These are phyloP conservation scores for Lachnellula occidentalis DNA, from an alignment of 2,329 filamentous ascomycete species.

Conservation along the genomic window DNA sequence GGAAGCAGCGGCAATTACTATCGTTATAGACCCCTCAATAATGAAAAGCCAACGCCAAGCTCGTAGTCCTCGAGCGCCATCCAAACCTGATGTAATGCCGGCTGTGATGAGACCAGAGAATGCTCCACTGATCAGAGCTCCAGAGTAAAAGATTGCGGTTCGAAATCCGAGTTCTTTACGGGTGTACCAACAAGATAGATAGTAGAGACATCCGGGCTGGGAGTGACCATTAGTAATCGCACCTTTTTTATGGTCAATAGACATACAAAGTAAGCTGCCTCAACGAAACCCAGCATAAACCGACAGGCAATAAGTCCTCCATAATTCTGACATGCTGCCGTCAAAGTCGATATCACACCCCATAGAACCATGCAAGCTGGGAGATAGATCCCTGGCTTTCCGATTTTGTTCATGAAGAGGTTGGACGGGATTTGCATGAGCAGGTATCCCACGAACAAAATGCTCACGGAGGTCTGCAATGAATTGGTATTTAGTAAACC, in stretches of 20 bases:
- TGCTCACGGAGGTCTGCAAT: constrained; percentile 35
- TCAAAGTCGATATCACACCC: constrained; percentile 44
- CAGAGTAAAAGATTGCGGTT: constrained; percentile 62
- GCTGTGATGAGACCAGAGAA: constrained; percentile 63
- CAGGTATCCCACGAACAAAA: constrained; percentile 36
- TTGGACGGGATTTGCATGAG: constrained; percentile 44
- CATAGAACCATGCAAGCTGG: constrained; percentile 45
- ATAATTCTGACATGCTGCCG: constrained; percentile 43
- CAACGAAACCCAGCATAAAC: constrained; percentile 47
- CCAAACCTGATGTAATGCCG: constrained; percentile 62
- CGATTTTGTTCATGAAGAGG: constrained; percentile 43
- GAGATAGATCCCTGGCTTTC: constrained; percentile 45
- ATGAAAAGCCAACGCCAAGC: constrained; percentile 67
- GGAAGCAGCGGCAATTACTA: constrained; percentile 51
- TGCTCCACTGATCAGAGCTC: constrained; percentile 63
- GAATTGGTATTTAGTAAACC: not conserved
- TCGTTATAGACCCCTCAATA: constrained; percentile 62
- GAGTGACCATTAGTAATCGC: not conserved
- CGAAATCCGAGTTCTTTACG: constrained; percentile 61
- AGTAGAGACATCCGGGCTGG: constrained; percentile 48
- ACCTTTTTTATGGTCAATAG: not conserved
- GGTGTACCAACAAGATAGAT: constrained; percentile 63
- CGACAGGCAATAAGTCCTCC: constrained; percentile 41
- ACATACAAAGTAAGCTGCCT: constrained; percentile 49
- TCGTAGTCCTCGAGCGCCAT: constrained; percentile 48